phyloP scores from a whole-genome alignment of 768 basidiomycete species.

The Vararia minispora region DNA sequence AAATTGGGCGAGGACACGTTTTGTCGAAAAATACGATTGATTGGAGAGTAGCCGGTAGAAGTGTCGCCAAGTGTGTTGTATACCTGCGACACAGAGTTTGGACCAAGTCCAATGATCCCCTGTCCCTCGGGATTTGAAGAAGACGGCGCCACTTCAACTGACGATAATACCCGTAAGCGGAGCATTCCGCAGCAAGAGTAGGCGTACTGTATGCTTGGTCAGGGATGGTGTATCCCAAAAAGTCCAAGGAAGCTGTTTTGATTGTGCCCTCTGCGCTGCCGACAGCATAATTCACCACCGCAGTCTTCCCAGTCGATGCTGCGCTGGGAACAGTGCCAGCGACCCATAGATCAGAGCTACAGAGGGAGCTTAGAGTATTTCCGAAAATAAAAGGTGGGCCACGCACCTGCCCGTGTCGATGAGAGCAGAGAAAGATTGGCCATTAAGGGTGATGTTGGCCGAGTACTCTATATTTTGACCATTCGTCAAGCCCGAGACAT shows the following conservation, averaged over 20 bases:
- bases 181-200: neutral
- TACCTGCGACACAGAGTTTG: constrained; percentile 42
- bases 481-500: constrained; percentile 20
- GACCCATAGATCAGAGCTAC: constrained; percentile 58
- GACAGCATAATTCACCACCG: constrained; percentile 41
- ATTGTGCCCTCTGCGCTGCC: constrained; percentile 37
- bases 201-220: constrained; percentile 38
- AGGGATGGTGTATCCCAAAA: constrained; percentile 31
- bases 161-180: neutral
- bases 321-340: constrained; percentile 31
- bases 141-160: constrained; percentile 31
- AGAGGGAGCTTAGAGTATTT: neutral
- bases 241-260: constrained; percentile 30
- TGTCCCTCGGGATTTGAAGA: constrained; percentile 20
- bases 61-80: constrained; percentile 21
- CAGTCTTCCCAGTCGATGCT: constrained; percentile 25
- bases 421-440: constrained; percentile 20
- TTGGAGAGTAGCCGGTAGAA: constrained; percentile 37
- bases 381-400: neutral
- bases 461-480: constrained; percentile 24
- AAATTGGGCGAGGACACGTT: constrained; percentile 47
- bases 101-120: constrained; percentile 50
- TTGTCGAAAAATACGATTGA: constrained; percentile 56
- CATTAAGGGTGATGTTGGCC: constrained; percentile 31
- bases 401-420: constrained; percentile 37